Evolutionary conservation across 176 grass and related monocot genomes (phyloP).

Genomic region (Carex littledalei): DNA sequence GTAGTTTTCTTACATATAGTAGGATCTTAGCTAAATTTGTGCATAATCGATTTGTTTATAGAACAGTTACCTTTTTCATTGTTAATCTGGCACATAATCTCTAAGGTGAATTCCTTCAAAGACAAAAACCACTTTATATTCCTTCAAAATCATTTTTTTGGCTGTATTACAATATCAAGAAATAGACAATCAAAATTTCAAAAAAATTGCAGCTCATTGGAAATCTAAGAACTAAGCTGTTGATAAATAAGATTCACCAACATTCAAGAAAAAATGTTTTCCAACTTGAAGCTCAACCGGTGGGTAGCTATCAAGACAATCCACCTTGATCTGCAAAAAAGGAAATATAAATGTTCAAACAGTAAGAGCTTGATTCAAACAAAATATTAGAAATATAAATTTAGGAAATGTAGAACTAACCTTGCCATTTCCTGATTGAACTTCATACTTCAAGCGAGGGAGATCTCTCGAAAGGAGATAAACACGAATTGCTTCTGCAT

Average conservation of each 20-base stretch:
- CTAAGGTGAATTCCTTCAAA: not conserved
- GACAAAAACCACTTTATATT: slow-evolving; percentile 14
- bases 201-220: not conserved
- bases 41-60: no score
- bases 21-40: no score
- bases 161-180: not conserved
- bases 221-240: slow-evolving; percentile 27
- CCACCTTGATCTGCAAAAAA: slow-evolving; percentile 50
- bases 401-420: slow-evolving; percentile 26
- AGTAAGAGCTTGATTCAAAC: no score
- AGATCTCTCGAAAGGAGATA: slow-evolving; percentile 69
- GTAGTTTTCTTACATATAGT: no score
- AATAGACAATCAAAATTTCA: slow-evolving; percentile 17
- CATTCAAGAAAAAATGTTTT: slow-evolving; percentile 69
- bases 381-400: not conserved
- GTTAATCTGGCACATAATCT: no score
- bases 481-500: slow-evolving; percentile 46
- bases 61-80: no score
- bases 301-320: slow-evolving; percentile 54
- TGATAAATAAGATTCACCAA: slow-evolving; percentile 54
- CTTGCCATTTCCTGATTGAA: slow-evolving; percentile 69
- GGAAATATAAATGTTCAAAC: not conserved
- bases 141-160: not conserved
- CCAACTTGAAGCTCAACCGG: slow-evolving; percentile 47
- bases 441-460: slow-evolving; percentile 61